Evolutionary conservation across 202 grass and related monocot species (phyloP), one percentile per base, ranked within the genome.

Genomic region (Elaeis oleifera): DNA sequence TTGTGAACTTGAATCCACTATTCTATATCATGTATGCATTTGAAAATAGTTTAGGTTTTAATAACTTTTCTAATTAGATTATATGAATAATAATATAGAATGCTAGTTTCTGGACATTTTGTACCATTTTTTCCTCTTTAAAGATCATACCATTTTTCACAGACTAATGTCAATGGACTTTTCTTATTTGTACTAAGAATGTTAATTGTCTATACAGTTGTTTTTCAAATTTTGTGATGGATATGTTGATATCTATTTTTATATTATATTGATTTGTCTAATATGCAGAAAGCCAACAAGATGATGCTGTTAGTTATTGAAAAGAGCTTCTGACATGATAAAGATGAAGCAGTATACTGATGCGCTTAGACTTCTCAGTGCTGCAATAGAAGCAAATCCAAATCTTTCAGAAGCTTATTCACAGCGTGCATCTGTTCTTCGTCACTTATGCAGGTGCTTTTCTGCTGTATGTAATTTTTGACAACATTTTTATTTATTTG

Each of bases 401-500:
- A 79, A 84, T 62, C 84, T 88, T 84, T 91, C 82, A 6, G 71
- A 97, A 78, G 79, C 92, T 64, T 85, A 97, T 77, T 69, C 70
- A 64, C 87, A 89, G 62, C 82, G 84, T 5, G 88, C 92, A 16
- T 81, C 76, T 9, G 68, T 83, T 72, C 80, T 84, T 58, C 88
- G 77, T 49, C 71, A 84, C 18, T 83, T 77, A 75, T 97, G 92
- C 81, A 89, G 84, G 92, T 97, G 67, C 39, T 53, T 76, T 25
- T 62, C 28, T 59, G 16, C 53, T 3, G 0, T 48, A 32, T 31
- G 4, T 20, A 44, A 44, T 44, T 44, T 44, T 44, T 44, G 36
- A 9, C 36, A 44, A 44, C 36, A 44, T 11, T 44, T 44, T 13
- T 13, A 44, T 25, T 13, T 44, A 13, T 44, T 44, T 44, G 9